Base-by-base conservation (phyloP, 164 flowering plant genomes). In the Magnolia officinalis region DNA sequence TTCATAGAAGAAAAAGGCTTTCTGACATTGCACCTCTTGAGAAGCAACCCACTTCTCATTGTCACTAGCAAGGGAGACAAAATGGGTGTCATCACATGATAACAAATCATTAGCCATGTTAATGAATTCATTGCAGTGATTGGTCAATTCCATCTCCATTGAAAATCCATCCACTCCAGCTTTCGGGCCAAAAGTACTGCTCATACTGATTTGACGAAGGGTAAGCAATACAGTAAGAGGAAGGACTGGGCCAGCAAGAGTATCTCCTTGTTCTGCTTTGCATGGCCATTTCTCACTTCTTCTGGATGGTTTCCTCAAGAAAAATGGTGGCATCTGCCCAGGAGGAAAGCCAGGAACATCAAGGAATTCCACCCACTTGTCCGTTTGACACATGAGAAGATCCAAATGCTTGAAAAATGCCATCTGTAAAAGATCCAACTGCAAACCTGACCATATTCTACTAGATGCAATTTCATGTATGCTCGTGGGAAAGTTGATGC, bases 231-330 rank as follows among this genome's bases (percentile, higher is more conserved):
- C 31, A 19, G 88, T 90, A 72, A 90, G 90, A 55, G 98, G 97
- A 80, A 91, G 81, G 63, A 85, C 85, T 9, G 98, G 97, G 73
- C 97, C 98, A 14, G 91, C 87, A 73, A 87, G 78, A 49, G 74
- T 73, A 75, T 83, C 80, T 75, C 79, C 52, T 0, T 75, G 83
- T 50, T 37, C 81, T 55, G 77, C 81, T 69, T 87, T 88, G 14
- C 72, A 26, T 10, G 88, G 78, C 88, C 87, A 82, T 83, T 82
- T 89, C 72, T 79, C 89, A 79, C 92, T 86, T 24, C 84, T 85
- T 61, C 65, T 58, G 4, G 89, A 88, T 70, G 92, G 89, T 73
- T 79, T 79, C 79, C 91, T 84, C 66, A 84, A 76, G 63, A 81
- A 67, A 80, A 87, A 91, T 26, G 96, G 95, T 37, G 90, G 97